Evolutionary conservation across 345 rosid genomes (phyloP), one percentile per base, ranked within the genome.

Genomic region (Citropsis articulata): DNA sequence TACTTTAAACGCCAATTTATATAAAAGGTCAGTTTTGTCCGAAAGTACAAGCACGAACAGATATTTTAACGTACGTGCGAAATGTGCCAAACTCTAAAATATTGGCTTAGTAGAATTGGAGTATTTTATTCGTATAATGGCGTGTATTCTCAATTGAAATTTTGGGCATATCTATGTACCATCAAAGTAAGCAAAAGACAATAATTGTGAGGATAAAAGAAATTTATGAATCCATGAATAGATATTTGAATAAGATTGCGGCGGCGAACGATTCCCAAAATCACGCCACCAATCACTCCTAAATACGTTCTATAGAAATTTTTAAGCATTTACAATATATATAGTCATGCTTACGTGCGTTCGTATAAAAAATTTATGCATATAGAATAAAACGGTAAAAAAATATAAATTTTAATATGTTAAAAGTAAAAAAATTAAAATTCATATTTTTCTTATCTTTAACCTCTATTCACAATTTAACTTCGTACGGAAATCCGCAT

Each of bases 231-330:
- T 40, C 40, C 74, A 25, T 7, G 42, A 35, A 63, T 28, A 76
- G 60, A 67, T 30, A 53, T 55, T 71, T 70, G 66, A 53, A 36
- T 45, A 69, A 68, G 84, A 82, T 83, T 81, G 77, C 83, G 88
- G 86, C 88, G 85, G 85, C 87, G 76, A 28, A n/a, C 72, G 35
- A 72, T 80, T 76, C 88, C 92, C 76, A 78, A 79, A 86, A 87
- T 89, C 88, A 55, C 83, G 90, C 89, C 92, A 72, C 85, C 87
- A 82, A 85, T 87, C 86, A 85, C 88, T 89, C 92, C 82, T 61
- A 22, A 4, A 6, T 53, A 53, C 5, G 22, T 53, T 53, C 5
- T 5, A 53, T 53, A 18, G 21, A 53, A 18, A 53, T 18, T 53
- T 16, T 19, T 53, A 53, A 16, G 57, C 18, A 45, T 3, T 12